Evolutionary conservation across 75 land plant genomes (phyloP).

Genomic region (Gnetum montanum): DNA sequence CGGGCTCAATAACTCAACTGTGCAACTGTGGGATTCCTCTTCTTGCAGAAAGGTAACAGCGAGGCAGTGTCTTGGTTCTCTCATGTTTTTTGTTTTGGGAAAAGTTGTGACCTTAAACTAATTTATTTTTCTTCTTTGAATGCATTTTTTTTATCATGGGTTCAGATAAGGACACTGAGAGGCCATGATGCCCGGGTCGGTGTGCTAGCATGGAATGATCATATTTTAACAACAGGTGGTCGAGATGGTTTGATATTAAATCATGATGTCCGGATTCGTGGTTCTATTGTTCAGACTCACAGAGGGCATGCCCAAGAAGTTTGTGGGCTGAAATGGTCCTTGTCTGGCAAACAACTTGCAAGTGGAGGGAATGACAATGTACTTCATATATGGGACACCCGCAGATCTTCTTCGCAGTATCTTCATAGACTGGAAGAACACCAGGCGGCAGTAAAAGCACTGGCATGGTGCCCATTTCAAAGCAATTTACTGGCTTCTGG

Average conservation of each 20-base stretch:
- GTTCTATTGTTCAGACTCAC: slow-evolving; percentile 40
- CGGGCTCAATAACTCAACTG: slow-evolving; percentile 31
- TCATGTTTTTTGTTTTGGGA: slow-evolving; percentile 7
- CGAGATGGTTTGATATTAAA: slow-evolving; percentile 59
- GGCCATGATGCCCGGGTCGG: slow-evolving; percentile 70
- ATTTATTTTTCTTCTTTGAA: background rate
- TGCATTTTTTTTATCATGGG: background rate
- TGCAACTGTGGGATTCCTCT: slow-evolving; percentile 49
- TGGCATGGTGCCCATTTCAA: slow-evolving; percentile 81
- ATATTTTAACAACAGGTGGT: slow-evolving; percentile 67
- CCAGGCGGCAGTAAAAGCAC: slow-evolving; percentile 62
- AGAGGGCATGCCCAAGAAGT: slow-evolving; percentile 65
- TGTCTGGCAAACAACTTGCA: slow-evolving; percentile 60
- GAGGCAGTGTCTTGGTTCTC: background rate
- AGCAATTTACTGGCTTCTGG: slow-evolving; percentile 39
- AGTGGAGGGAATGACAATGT: slow-evolving; percentile 75
- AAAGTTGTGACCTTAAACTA: background rate
- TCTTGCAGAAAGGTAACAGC: slow-evolving; percentile 18
- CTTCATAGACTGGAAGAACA: slow-evolving; percentile 56
- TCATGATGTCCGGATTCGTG: slow-evolving; percentile 64
- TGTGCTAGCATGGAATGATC: slow-evolving; percentile 64
- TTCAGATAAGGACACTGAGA: slow-evolving; percentile 39
- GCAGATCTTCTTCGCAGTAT: slow-evolving; percentile 28
- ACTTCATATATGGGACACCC: slow-evolving; percentile 52
- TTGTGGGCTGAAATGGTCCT: slow-evolving; percentile 84